These are phyloP conservation scores for Eimeria acervulina DNA, from an alignment of 169 alveolate genomes.

Conservation along the genomic window DNA sequence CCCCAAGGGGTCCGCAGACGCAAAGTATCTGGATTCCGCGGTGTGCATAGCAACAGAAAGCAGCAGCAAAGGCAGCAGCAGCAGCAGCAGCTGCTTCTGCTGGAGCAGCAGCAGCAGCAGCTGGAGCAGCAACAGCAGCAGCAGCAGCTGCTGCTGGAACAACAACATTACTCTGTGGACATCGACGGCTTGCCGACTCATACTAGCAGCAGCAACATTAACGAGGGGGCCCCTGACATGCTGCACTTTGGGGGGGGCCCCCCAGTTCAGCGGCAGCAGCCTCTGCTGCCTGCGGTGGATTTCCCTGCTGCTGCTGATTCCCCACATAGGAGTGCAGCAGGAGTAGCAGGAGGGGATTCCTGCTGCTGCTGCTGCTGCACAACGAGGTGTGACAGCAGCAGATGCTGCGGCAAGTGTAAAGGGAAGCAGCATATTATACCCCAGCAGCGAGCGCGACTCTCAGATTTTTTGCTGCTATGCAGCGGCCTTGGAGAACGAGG, in stretches of 20 bases:
- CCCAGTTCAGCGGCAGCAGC: neutral
- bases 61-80: neutral
- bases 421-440: neutral
- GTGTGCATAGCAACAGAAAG: conserved; percentile 15
- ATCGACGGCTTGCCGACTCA: neutral
- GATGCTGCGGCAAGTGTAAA: too few species aligned
- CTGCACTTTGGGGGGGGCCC: neutral
- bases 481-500: conserved; percentile 6
- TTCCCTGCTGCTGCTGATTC: neutral
- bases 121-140: neutral
- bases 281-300: conserved; percentile 22
- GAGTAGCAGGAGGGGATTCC: neutral
- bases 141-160: neutral
- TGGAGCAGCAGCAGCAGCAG: too few species aligned
- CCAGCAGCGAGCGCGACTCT: neutral
- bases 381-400: neutral
- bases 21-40: neutral
- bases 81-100: neutral
- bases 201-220: neutral
- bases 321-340: neutral
- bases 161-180: neutral
- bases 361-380: conserved; percentile 4
- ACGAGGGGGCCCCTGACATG: neutral
- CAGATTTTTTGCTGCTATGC: conserved; percentile 37
- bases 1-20: neutral